These are phyloP conservation scores for Neurospora africana DNA, from an alignment of 495 filamentous ascomycete genomes.

Conservation along the genomic window DNA sequence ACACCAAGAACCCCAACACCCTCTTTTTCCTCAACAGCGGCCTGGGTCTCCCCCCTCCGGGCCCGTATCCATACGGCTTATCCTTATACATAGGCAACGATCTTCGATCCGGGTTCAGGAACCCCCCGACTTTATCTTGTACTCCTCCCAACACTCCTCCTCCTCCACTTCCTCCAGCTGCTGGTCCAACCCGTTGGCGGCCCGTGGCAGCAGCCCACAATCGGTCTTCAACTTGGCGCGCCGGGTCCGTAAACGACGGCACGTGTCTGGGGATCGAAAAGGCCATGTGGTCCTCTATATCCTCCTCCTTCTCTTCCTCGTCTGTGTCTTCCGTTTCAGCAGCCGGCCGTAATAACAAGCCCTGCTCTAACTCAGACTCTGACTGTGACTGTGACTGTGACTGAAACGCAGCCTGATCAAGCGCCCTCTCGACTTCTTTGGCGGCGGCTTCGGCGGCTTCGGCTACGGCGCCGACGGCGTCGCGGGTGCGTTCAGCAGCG, in stretches of 20 bases:
- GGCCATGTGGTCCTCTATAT: slow-evolving; percentile 40
- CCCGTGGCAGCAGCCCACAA: slow-evolving; percentile 48
- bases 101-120: slow-evolving; percentile 41
- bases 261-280: slow-evolving; percentile 57
- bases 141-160: slow-evolving; percentile 35
- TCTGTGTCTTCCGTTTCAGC: neutral
- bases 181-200: slow-evolving; percentile 17
- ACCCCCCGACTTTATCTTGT: slow-evolving; percentile 31
- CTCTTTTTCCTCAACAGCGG: slow-evolving; percentile 46
- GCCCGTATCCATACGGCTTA: slow-evolving; percentile 71
- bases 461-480: neutral
- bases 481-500: neutral
- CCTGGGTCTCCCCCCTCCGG: slow-evolving; percentile 27
- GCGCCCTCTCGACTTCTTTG: neutral
- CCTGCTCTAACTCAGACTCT: neutral
- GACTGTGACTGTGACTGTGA: neutral
- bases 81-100: slow-evolving; percentile 96
- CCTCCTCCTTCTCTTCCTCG: neutral
- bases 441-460: neutral
- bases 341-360: neutral
- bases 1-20: slow-evolving; percentile 33
- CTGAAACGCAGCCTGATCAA: neutral
- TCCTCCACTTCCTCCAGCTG: slow-evolving; percentile 17
- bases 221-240: slow-evolving; percentile 57
- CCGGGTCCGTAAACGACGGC: slow-evolving; percentile 58